phyloP scores from a whole-genome alignment of 2,329 filamentous ascomycete species.

The Penicillium hesseltinei region DNA sequence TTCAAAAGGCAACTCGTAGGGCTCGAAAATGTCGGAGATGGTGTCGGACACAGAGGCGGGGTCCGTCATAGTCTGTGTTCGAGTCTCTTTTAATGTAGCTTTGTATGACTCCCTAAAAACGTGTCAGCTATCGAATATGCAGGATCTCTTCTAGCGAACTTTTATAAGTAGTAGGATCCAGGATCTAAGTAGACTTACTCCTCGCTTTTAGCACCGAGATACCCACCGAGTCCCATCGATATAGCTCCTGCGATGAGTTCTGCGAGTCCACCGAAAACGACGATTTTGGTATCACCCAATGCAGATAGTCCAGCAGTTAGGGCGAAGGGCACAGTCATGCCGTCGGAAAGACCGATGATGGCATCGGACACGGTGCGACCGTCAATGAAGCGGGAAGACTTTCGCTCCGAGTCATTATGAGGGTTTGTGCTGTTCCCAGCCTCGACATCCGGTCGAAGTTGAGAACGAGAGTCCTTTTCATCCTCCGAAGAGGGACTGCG shows the following conservation, averaged over 20 bases:
- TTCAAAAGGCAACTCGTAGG: conserved; percentile 38
- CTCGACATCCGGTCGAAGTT: conserved; percentile 20
- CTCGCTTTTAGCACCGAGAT: conserved; percentile 60
- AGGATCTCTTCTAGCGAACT: neutral
- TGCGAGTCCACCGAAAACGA: conserved; percentile 70
- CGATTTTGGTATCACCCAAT: conserved; percentile 63
- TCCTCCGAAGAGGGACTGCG: conserved; percentile 22
- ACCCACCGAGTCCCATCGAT: conserved; percentile 74
- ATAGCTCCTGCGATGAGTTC: conserved; percentile 75
- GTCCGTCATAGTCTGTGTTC: conserved; percentile 32
- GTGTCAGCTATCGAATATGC: neutral
- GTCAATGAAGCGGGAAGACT: conserved; percentile 32
- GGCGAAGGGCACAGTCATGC: conserved; percentile 76
- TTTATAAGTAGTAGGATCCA: too few species aligned
- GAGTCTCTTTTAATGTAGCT: conserved; percentile 39
- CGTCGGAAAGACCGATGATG: conserved; percentile 75
- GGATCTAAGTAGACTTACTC: conserved; percentile 26
- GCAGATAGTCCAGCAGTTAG: conserved; percentile 67
- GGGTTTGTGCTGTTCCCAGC: conserved; percentile 7
- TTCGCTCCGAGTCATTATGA: conserved; percentile 21
- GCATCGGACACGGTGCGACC: conserved; percentile 53
- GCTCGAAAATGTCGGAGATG: conserved; percentile 40
- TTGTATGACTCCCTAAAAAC: conserved; percentile 38
- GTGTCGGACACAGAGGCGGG: conserved; percentile 31
- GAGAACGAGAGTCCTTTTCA: conserved; percentile 28